Evolutionary conservation across 768 basidiomycete species (phyloP).

Genomic region (Psilocybe sp.): DNA sequence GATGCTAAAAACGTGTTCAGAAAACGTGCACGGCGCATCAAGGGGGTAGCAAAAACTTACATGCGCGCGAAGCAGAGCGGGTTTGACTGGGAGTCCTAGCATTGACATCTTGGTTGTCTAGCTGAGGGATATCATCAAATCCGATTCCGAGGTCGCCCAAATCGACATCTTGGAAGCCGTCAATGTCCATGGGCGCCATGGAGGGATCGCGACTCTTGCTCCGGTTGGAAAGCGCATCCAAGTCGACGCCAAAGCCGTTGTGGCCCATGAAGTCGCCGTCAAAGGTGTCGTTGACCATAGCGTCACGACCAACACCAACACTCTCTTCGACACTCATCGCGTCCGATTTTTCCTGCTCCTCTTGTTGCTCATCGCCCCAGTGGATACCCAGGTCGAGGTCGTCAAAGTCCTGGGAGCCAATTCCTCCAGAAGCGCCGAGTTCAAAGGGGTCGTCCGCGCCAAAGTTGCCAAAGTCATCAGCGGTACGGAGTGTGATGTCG

Average conservation of each 20-base stretch:
- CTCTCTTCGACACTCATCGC: conserved; percentile 56
- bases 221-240: conserved; percentile 60
- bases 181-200: conserved; percentile 46
- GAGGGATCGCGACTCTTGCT: conserved; percentile 66
- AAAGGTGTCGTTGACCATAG: conserved; percentile 52
- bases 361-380: conserved; percentile 58
- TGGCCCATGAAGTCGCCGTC: conserved; percentile 58
- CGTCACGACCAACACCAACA: conserved; percentile 78
- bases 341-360: conserved; percentile 43
- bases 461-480: conserved; percentile 67
- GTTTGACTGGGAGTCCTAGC: conserved; percentile 60
- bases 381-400: conserved; percentile 76
- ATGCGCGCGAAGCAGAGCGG: conserved; percentile 63
- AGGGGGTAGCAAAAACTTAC: conserved; percentile 36
- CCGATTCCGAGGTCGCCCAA: conserved; percentile 60
- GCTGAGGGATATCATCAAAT: conserved; percentile 53
- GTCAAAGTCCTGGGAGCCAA: conserved; percentile 79
- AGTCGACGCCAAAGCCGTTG: conserved; percentile 44
- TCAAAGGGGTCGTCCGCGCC: conserved; percentile 76
- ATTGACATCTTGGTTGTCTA: conserved; percentile 28
- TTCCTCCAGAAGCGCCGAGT: conserved; percentile 75
- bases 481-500: conserved; percentile 83
- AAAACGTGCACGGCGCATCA: background rate
- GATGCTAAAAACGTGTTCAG: conserved; percentile 50
- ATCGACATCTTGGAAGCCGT: conserved; percentile 62